phyloP scores from a whole-genome alignment of 2,329 filamentous ascomycete species.

The Periconia macrospinosa region DNA sequence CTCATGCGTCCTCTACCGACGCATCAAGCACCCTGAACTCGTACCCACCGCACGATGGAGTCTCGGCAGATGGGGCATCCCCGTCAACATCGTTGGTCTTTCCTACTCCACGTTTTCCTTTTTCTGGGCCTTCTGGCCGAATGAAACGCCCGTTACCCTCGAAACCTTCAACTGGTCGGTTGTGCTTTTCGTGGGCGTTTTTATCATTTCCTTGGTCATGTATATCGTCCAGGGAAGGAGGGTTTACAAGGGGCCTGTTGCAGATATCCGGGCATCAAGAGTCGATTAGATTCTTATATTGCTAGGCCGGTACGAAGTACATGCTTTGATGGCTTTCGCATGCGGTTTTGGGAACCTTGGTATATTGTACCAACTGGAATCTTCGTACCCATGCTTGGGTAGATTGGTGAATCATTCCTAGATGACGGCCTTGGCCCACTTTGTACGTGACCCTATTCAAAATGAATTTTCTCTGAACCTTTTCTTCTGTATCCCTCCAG shows the following conservation, averaged over 20 bases:
- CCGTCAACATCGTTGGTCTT: slow-evolving; percentile 38
- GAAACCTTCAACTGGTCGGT: slow-evolving; percentile 22
- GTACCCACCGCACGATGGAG: slow-evolving; percentile 36
- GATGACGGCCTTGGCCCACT: too few species aligned
- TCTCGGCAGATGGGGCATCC: slow-evolving; percentile 37
- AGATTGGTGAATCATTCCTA: too few species aligned
- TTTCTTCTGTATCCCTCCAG: too few species aligned
- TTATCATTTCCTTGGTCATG: slow-evolving; percentile 7
- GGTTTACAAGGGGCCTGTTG: slow-evolving; percentile 13
- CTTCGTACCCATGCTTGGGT: too few species aligned
- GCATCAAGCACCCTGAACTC: slow-evolving; percentile 8
- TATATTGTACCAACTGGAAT: too few species aligned
- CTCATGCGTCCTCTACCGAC: slow-evolving; percentile 26
- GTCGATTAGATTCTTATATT: background rate
- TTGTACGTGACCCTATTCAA: too few species aligned
- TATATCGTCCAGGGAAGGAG: slow-evolving; percentile 11
- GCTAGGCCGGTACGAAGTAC: too few species aligned
- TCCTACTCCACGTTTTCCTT: slow-evolving; percentile 36
- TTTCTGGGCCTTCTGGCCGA: slow-evolving; percentile 45
- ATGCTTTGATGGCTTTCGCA: too few species aligned
- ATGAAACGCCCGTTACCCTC: slow-evolving; percentile 8
- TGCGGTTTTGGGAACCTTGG: too few species aligned
- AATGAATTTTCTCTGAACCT: too few species aligned
- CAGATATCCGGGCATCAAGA: slow-evolving; percentile 1
- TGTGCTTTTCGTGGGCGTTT: slow-evolving; percentile 9